phyloP scores from a whole-genome alignment of 164 flowering plant genomes.

The Sextonia rubra region DNA sequence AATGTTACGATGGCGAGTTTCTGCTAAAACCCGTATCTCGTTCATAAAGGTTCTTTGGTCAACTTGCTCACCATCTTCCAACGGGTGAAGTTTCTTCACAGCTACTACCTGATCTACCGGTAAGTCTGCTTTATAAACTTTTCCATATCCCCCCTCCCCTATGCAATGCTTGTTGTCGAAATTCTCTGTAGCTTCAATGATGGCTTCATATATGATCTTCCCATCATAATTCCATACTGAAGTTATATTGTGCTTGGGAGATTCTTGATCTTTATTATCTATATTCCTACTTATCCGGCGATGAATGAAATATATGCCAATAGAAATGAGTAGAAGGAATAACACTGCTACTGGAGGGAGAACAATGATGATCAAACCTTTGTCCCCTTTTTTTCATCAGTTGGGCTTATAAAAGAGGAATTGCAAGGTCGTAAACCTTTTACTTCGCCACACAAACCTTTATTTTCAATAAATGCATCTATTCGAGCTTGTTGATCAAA shows the following conservation, averaged over 20 bases:
- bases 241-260: neutral
- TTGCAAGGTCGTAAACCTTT: neutral
- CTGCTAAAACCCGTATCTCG: neutral
- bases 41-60: conserved; percentile 1
- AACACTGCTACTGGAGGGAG: neutral
- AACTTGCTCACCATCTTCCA: neutral
- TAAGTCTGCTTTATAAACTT: conserved; percentile 8
- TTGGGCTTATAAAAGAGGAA: neutral
- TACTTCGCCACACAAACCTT: neutral
- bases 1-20: conserved; percentile 6
- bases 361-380: neutral
- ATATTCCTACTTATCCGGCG: neutral
- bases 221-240: conserved; percentile 12
- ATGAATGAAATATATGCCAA: neutral
- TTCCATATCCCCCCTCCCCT: conserved; percentile 7
- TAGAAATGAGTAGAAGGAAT: neutral
- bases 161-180: conserved; percentile 3
- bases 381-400: neutral
- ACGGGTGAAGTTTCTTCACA: conserved; percentile 1
- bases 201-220: conserved; percentile 6
- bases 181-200: conserved; percentile 7
- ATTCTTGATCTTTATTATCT: neutral
- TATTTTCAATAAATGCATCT: neutral
- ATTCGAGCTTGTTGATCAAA: neutral
- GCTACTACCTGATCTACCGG: conserved; percentile 4